Evolutionary conservation across 75 land plant species (phyloP).

Genomic region (Gnetum montanum): DNA sequence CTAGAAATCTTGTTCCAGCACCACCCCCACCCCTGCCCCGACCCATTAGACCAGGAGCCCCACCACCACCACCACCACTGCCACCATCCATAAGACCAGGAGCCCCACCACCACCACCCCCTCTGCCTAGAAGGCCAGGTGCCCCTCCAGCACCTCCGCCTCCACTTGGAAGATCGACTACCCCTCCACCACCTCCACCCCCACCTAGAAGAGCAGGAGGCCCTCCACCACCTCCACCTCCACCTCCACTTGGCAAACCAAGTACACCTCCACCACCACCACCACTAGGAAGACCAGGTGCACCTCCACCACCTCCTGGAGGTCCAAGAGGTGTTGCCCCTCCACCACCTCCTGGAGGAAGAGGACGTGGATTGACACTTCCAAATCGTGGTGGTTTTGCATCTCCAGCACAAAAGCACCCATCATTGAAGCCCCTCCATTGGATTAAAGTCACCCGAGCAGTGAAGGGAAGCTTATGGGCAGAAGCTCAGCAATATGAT

Average conservation of each 20-base stretch:
- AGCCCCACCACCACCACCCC: slow-evolving; percentile 55
- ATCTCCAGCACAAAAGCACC: slow-evolving; percentile 44
- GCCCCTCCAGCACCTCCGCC: slow-evolving; percentile 21
- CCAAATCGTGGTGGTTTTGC: slow-evolving; percentile 15
- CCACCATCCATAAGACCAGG: slow-evolving; percentile 19
- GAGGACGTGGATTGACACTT: slow-evolving; percentile 40
- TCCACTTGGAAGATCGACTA: slow-evolving; percentile 4
- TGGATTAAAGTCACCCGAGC: slow-evolving; percentile 99
- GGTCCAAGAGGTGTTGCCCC: slow-evolving; percentile 7
- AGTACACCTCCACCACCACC: slow-evolving; percentile 40
- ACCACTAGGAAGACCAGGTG: slow-evolving; percentile 30
- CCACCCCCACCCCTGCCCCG: slow-evolving; percentile 27
- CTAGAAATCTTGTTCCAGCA: slow-evolving; percentile 29
- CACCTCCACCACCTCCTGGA: slow-evolving; percentile 34
- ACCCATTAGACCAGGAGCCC: slow-evolving; percentile 19
- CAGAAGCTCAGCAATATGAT: slow-evolving; percentile 80
- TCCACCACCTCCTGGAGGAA: slow-evolving; percentile 22
- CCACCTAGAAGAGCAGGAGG: slow-evolving; percentile 27
- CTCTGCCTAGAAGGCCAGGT: slow-evolving; percentile 38
- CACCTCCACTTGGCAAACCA: slow-evolving; percentile 33
- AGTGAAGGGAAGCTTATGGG: slow-evolving; percentile 98
- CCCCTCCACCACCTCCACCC: slow-evolving; percentile 31
- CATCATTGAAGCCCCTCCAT: slow-evolving; percentile 85
- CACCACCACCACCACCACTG: slow-evolving; percentile 28
- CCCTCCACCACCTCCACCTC: slow-evolving; percentile 45